Base-by-base conservation (phyloP, 2,329 filamentous ascomycete species). In the Colletotrichum destructivum region DNA sequence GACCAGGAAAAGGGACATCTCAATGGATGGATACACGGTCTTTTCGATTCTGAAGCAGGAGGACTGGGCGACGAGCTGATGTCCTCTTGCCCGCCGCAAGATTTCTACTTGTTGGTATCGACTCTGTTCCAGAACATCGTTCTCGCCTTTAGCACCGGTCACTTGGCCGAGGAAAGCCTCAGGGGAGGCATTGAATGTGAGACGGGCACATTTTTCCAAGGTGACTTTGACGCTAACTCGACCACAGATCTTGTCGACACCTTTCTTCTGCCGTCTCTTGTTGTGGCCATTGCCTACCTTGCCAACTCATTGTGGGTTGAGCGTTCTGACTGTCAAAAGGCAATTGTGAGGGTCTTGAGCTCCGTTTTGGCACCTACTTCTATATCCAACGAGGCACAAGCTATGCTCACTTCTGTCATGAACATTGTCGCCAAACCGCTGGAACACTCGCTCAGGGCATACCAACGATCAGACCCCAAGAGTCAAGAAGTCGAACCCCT, bases 51-150 rank as follows among this genome's bases (percentile, higher is more conserved):
- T 9, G 93, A 95, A 75, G 88, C 90, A 15, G 89, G 90, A 46
- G 93, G 92, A 0, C 88, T 96, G 3, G 91, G 91, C 9, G 94
- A 96, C 76, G 94, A 96, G 69, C 84, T 96, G 9, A 94, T 96
- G 89, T 91, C 93, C 11, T 93, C 92, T 1, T 96, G 94, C 76
- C 91, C 92, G 1, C 94, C 94, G 1, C 93, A 95, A 77, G 91
- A 95, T 49, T 96, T 96, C 78, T 96, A 96, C 76, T 83, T 93
- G 21, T 86, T 96, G 4, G 90, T 95, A 16, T 92, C 94, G 1
- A 92, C 93, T 0, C 83, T 96, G 0, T 95, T 96, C 78, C 88
- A 92, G 75, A 92, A 94, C 75, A 94, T 92, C 52, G 88, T 94
- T 0, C 84, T 92, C 46, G 94, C 93, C 1, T 91, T 90, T 75